phyloP scores from a whole-genome alignment of 1,284 basidiomycete genomes.

The Lignosus rhinocerotis region DNA sequence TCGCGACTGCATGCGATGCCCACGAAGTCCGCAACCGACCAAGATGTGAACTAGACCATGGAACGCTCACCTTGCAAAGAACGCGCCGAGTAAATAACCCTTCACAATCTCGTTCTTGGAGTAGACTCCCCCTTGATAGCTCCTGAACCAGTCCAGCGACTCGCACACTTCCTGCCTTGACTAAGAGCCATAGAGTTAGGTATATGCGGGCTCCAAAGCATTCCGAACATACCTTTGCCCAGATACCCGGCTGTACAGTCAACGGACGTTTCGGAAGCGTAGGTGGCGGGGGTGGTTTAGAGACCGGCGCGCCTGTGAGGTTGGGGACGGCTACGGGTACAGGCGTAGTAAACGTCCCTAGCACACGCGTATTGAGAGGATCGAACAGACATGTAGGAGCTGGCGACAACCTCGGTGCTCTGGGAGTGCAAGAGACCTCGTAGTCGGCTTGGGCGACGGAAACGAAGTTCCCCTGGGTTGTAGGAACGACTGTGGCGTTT shows the following conservation, averaged over 20 bases:
- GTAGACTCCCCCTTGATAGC: conserved; percentile 79
- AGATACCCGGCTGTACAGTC: conserved; percentile 29
- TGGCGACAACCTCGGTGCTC: neutral
- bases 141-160: conserved; percentile 70
- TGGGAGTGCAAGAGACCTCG: too few species aligned
- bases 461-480: too few species aligned
- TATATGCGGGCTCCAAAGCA: neutral
- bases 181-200: conserved; percentile 36
- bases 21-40: neutral
- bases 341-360: neutral
- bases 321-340: neutral
- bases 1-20: conserved; percentile 59
- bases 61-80: conserved; percentile 56
- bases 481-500: too few species aligned
- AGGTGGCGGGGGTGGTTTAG: neutral
- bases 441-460: too few species aligned
- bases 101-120: conserved; percentile 57
- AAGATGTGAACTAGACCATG: neutral
- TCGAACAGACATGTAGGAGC: neutral
- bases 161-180: conserved; percentile 82
- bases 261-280: conserved; percentile 11
- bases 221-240: conserved; percentile 37
- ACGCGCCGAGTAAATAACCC: conserved; percentile 73
- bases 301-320: neutral
- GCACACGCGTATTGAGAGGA: too few species aligned